Evolutionary conservation across 2,329 filamentous ascomycete genomes (phyloP).

Genomic region (Penicillium digitatum): DNA sequence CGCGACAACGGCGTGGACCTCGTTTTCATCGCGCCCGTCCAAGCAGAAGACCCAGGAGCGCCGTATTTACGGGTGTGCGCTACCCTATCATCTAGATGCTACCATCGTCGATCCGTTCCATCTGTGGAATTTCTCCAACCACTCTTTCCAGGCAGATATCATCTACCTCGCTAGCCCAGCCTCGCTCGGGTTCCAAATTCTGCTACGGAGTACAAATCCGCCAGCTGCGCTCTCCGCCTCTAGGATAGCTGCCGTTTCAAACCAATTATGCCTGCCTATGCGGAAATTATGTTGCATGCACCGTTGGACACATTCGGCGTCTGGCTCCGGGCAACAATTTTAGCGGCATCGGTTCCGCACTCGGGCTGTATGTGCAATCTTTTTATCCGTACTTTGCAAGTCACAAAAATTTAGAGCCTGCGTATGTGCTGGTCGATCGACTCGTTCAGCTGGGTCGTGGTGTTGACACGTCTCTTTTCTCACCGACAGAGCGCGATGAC

Average conservation of each 20-base stretch:
- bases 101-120: conserved; percentile 67
- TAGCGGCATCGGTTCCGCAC: conserved; percentile 65
- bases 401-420: conserved; percentile 55
- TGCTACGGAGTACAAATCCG: conserved; percentile 66
- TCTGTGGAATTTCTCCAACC: conserved; percentile 57
- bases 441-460: conserved; percentile 61
- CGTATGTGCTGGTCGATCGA: conserved; percentile 55
- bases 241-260: too few relatives aligned
- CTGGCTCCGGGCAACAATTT: conserved; percentile 59
- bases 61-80: conserved; percentile 60
- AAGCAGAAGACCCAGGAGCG: conserved; percentile 45
- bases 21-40: conserved; percentile 59
- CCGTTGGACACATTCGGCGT: conserved; percentile 60
- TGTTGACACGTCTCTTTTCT: conserved; percentile 61
- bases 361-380: conserved; percentile 59
- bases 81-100: conserved; percentile 68
- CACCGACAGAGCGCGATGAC: conserved; percentile 52
- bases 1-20: conserved; percentile 61
- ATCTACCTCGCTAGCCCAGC: conserved; percentile 68
- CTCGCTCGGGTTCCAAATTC: conserved; percentile 65
- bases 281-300: conserved; percentile 63
- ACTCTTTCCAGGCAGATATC: conserved; percentile 63
- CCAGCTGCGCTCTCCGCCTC: conserved; percentile 53
- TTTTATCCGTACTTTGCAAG: conserved; percentile 67
- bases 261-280: conserved; percentile 64